Evolutionary conservation across 129 eudicot species (phyloP).

Genomic region (Tanacetum coccineum): DNA sequence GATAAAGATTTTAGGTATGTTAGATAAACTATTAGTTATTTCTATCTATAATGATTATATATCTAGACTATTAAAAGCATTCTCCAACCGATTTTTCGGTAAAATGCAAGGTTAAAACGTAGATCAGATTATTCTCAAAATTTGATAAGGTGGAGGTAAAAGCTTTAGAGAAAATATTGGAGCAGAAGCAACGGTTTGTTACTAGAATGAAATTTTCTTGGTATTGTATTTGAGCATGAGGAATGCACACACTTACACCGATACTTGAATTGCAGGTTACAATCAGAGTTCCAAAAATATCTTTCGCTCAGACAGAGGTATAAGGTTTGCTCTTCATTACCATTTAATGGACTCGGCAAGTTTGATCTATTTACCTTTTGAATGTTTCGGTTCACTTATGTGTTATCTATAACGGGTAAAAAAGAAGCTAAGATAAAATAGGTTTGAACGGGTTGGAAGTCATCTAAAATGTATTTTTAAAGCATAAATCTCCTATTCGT

Average conservation of each 20-base stretch:
- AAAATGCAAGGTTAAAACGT: conserved; percentile 57
- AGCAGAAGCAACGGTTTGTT: conserved; percentile 85
- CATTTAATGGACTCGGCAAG: neutral
- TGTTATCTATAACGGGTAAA: neutral
- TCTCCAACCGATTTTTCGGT: conserved; percentile 60
- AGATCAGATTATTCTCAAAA: conserved; percentile 67
- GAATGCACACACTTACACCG: conserved; percentile 10
- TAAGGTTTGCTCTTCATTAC: conserved; percentile 43
- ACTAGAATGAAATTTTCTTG: neutral
- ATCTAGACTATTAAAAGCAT: no score
- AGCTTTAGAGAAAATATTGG: conserved; percentile 92
- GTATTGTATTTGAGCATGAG: neutral
- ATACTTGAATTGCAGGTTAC: conserved; percentile 57
- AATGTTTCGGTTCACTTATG: neutral
- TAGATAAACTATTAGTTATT: neutral
- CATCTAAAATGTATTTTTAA: neutral
- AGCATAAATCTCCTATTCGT: neutral
- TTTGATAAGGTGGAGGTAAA: conserved; percentile 89
- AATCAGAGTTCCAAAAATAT: conserved; percentile 79
- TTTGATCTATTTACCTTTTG: neutral
- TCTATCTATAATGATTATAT: neutral
- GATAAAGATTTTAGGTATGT: conserved; percentile 94
- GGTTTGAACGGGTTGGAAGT: neutral
- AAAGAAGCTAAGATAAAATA: neutral
- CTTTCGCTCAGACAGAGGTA: conserved; percentile 64